Conservation (phyloP, 805 yeast genomes). For the Maudiozyma bulderi region DNA sequence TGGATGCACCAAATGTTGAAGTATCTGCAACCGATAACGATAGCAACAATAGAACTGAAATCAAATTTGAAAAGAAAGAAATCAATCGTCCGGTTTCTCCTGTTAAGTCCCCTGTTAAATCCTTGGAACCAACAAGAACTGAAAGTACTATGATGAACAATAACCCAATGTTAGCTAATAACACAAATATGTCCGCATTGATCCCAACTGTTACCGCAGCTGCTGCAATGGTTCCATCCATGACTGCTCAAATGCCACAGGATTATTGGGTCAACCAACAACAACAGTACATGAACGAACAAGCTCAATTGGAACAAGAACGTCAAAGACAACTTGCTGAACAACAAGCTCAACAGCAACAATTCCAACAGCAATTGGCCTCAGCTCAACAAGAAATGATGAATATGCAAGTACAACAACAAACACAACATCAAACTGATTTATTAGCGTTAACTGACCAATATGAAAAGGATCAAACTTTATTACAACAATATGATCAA, state of each 20-base stretch:
- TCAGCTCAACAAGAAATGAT: slow-evolving; percentile 60
- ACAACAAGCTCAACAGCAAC: slow-evolving; percentile 58
- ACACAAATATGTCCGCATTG: slow-evolving; percentile 5
- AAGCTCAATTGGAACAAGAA: slow-evolving; percentile 58
- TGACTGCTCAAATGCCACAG: slow-evolving; percentile 19
- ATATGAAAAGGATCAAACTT: slow-evolving; percentile 73
- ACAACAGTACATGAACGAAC: slow-evolving; percentile 59
- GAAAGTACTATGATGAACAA: slow-evolving; percentile 1
- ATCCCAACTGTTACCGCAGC: slow-evolving; percentile 16
- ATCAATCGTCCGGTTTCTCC: not conserved
- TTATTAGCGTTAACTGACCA: slow-evolving; percentile 65
- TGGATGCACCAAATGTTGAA: slow-evolving; percentile 28
- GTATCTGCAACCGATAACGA: slow-evolving; percentile 18
- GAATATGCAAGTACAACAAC: slow-evolving; percentile 45
- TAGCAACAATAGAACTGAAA: slow-evolving; percentile 8
- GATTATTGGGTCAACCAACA: slow-evolving; percentile 29
- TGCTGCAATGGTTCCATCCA: slow-evolving; percentile 31
- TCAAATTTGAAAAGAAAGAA: slow-evolving; percentile 7
- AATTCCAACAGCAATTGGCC: slow-evolving; percentile 48
- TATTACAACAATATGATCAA: slow-evolving; percentile 79
- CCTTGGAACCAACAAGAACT: not conserved
- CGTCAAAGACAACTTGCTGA: slow-evolving; percentile 50
- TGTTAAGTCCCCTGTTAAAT: not conserved
- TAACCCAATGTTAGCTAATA: slow-evolving; percentile 4
- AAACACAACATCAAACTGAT: slow-evolving; percentile 73